These are phyloP conservation scores for Chrysosporium queenslandicum DNA, from an alignment of 2,329 filamentous ascomycete genomes.

Conservation along the genomic window DNA sequence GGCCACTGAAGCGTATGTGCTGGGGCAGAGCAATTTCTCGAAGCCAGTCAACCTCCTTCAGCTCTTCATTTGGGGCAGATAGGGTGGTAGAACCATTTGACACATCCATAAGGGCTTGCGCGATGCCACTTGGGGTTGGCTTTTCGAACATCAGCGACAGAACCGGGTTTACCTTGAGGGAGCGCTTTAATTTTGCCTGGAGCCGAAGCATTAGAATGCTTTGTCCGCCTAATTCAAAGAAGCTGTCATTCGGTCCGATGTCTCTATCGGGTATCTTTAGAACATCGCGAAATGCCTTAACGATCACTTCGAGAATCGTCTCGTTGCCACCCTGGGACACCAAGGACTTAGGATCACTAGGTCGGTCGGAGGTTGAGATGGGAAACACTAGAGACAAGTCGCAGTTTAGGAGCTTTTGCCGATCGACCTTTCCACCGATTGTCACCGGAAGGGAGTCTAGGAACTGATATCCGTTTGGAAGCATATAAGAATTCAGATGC, in stretches of 20 bases:
- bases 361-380: not conserved
- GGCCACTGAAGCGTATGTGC: conserved; percentile 1
- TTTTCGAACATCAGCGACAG: conserved; percentile 13
- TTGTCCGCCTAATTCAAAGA: conserved; percentile 12
- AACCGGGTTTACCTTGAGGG: conserved; percentile 5
- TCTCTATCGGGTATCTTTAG: conserved; percentile 9
- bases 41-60: conserved; percentile 9
- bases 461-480: conserved; percentile 13
- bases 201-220: conserved; percentile 12
- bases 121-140: conserved; percentile 11
- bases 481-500: conserved; percentile 12
- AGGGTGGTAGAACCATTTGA: not conserved
- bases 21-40: conserved; percentile 6
- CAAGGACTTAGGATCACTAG: not conserved
- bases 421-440: conserved; percentile 12
- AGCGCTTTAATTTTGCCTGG: conserved; percentile 9
- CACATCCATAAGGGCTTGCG: conserved; percentile 4
- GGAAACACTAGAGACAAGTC: conserved; percentile 7
- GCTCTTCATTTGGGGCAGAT: not conserved
- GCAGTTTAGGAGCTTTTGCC: conserved; percentile 8
- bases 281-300: conserved; percentile 10
- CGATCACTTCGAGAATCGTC: not conserved
- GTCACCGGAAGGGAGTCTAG: conserved; percentile 12
- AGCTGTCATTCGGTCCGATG: conserved; percentile 10
- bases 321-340: not conserved